phyloP scores from a whole-genome alignment of 2,329 filamentous ascomycete genomes.

The Penicillium sp. region DNA sequence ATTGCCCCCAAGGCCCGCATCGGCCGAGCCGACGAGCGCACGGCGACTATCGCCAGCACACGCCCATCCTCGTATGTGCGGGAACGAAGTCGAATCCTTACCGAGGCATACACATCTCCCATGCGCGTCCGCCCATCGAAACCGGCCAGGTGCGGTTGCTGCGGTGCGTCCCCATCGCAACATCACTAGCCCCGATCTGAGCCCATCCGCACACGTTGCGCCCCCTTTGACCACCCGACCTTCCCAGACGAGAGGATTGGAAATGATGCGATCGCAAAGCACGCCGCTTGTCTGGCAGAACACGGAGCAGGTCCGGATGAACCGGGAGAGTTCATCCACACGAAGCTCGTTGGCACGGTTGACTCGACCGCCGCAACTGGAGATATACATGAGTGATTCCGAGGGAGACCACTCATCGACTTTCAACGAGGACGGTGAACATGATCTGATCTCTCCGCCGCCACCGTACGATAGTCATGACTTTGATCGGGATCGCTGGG shows the following conservation, averaged over 20 bases:
- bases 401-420: too few relatives aligned
- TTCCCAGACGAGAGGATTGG: background rate
- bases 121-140: too few relatives aligned
- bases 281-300: constrained; percentile 27
- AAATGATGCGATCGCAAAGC: constrained; percentile 2
- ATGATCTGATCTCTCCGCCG: constrained; percentile 8
- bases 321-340: background rate
- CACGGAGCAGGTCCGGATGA: constrained; percentile 25
- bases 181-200: background rate
- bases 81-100: too few relatives aligned
- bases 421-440: background rate
- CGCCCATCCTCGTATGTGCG: too few relatives aligned
- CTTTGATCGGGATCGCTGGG: constrained; percentile 8
- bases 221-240: background rate
- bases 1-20: constrained; percentile 11
- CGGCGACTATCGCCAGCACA: background rate
- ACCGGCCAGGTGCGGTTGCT: too few relatives aligned
- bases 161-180: background rate
- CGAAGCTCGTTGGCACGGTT: background rate
- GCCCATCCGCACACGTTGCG: background rate
- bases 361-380: background rate
- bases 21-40: constrained; percentile 4
- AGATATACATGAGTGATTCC: background rate
- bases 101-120: background rate
- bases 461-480: constrained; percentile 25